phyloP scores from a whole-genome alignment of 2,329 filamentous ascomycete species.

The Colletotrichum tofieldiae region DNA sequence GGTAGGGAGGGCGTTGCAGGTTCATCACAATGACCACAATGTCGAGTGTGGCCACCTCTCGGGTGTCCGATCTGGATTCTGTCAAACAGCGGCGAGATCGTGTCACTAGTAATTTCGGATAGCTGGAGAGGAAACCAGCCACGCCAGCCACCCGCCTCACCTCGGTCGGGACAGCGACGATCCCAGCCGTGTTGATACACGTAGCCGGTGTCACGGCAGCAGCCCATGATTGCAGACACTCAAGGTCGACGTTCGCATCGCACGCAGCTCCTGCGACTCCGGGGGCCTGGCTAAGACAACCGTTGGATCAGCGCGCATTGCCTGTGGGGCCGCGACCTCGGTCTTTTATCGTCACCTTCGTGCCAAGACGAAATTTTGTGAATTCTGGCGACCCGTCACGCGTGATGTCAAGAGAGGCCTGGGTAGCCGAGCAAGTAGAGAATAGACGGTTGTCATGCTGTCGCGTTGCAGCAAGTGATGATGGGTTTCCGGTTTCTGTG shows the following conservation, averaged over 20 bases:
- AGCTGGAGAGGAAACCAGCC: slow-evolving; percentile 9
- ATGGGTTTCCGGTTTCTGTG: not conserved
- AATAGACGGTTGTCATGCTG: not conserved
- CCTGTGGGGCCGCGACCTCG: not conserved
- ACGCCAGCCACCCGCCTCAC: slow-evolving; percentile 31
- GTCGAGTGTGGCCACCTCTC: not conserved
- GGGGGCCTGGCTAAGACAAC: not conserved
- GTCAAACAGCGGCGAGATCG: slow-evolving; percentile 38
- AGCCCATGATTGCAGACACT: not conserved
- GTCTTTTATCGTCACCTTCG: not conserved
- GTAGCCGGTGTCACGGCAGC: not conserved
- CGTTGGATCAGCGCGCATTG: not conserved
- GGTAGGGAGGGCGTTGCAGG: not conserved
- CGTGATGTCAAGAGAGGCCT: not conserved
- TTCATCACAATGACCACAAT: slow-evolving; percentile 14
- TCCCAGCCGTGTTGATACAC: slow-evolving; percentile 21
- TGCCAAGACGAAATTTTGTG: too few relatives aligned
- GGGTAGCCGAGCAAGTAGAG: not conserved
- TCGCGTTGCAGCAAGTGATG: not conserved
- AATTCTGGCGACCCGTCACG: not conserved
- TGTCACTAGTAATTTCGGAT: slow-evolving; percentile 9
- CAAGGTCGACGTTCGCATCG: not conserved
- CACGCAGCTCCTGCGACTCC: not conserved
- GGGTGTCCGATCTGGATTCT: slow-evolving; percentile 38
- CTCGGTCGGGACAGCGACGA: slow-evolving; percentile 11